phyloP scores from a whole-genome alignment of 345 rosid genomes.

The Erysimum cheiranthoides region DNA sequence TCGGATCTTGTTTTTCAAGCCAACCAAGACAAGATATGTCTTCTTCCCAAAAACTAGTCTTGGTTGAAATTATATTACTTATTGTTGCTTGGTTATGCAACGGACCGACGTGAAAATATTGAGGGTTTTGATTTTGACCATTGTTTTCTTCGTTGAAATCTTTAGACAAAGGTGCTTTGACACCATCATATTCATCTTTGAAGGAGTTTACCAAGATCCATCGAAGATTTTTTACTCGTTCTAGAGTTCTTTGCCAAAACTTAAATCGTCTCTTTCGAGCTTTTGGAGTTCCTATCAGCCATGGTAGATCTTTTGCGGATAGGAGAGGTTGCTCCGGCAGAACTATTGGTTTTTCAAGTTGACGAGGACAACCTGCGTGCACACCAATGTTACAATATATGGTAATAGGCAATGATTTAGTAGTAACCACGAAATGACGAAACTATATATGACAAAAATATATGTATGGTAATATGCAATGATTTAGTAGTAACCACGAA shows the following conservation, averaged over 20 bases:
- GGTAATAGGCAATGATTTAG: neutral
- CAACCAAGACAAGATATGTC: slow-evolving; percentile 69
- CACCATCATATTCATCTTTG: slow-evolving; percentile 48
- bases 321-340: slow-evolving; percentile 54
- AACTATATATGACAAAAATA: too few species aligned
- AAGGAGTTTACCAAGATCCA: slow-evolving; percentile 77
- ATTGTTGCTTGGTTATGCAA: slow-evolving; percentile 40
- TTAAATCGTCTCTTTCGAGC: slow-evolving; percentile 66
- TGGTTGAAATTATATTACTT: slow-evolving; percentile 22
- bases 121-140: slow-evolving; percentile 37
- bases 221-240: slow-evolving; percentile 54
- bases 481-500: too few species aligned
- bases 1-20: slow-evolving; percentile 58
- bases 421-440: too few species aligned
- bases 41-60: slow-evolving; percentile 68
- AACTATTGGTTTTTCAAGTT: slow-evolving; percentile 34
- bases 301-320: slow-evolving; percentile 68
- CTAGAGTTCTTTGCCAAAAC: slow-evolving; percentile 70
- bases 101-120: slow-evolving; percentile 57
- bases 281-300: slow-evolving; percentile 74
- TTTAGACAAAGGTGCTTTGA: neutral
- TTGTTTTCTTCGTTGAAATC: neutral
- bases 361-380: slow-evolving; percentile 63
- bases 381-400: neutral
- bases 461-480: too few species aligned